Percentiles rank a stretch among this genome's conserved stretches.
These are phyloP conservation scores for Lentinus tigrinus DNA, from an alignment of 768 basidiomycete species.

Conservation along the genomic window DNA sequence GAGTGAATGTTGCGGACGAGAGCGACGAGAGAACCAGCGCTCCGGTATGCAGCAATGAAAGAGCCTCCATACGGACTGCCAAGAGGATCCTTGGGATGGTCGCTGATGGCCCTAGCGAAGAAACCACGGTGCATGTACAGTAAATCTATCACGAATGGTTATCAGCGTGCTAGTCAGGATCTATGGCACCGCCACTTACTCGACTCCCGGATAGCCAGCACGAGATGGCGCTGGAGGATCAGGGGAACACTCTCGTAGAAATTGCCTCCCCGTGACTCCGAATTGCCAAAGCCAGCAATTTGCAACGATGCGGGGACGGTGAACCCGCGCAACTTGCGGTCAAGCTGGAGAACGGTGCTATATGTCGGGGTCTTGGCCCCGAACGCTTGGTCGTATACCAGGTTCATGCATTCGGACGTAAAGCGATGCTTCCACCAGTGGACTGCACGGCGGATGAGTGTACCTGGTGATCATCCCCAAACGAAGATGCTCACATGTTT, in stretches of 20 bases:
- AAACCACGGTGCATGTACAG: slow-evolving; percentile 78
- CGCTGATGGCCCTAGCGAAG: slow-evolving; percentile 69
- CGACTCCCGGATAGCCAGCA: slow-evolving; percentile 68
- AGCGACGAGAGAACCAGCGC: slow-evolving; percentile 69
- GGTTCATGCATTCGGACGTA: slow-evolving; percentile 58
- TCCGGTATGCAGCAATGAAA: slow-evolving; percentile 65
- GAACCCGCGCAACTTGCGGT: slow-evolving; percentile 61
- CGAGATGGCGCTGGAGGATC: slow-evolving; percentile 66
- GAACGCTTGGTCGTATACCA: slow-evolving; percentile 69
- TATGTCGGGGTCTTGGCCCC: slow-evolving; percentile 64
- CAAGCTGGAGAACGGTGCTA: slow-evolving; percentile 61
- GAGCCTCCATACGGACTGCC: slow-evolving; percentile 69
- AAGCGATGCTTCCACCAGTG: slow-evolving; percentile 67
- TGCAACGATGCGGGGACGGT: slow-evolving; percentile 64
- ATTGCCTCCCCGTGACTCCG: slow-evolving; percentile 21
- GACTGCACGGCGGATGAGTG: slow-evolving; percentile 29
- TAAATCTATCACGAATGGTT: slow-evolving; percentile 39
- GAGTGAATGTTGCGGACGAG: slow-evolving; percentile 65
- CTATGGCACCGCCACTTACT: slow-evolving; percentile 38
- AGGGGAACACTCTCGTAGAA: slow-evolving; percentile 48
- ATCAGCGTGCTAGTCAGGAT: neutral
- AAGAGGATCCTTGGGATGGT: slow-evolving; percentile 62
- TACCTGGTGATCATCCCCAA: neutral
- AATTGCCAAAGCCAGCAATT: slow-evolving; percentile 58
- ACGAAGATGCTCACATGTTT: slow-evolving; percentile 52